Evolutionary conservation across 164 flowering plant species (phyloP).

Genomic region (Berberis vulgaris): DNA sequence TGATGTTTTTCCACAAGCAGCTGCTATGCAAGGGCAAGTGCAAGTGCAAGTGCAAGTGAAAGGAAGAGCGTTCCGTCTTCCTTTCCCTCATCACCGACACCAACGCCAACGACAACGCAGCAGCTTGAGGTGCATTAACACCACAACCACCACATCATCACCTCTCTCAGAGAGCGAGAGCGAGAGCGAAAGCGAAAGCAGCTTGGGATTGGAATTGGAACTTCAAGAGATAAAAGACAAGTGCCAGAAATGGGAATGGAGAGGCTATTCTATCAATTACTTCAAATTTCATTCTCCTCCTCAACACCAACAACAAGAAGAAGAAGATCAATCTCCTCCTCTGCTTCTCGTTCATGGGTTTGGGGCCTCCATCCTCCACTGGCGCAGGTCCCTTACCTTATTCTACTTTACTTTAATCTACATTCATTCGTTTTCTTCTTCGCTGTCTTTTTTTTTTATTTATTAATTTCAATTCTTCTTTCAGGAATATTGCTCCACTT

Average conservation of each 20-base stretch:
- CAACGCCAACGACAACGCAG: too few species aligned
- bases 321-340: slow-evolving; percentile 27
- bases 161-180: too few species aligned
- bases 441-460: neutral
- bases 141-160: too few species aligned
- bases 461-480: neutral
- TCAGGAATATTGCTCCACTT: slow-evolving; percentile 61
- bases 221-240: slow-evolving; percentile 32
- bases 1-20: too few species aligned
- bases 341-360: slow-evolving; percentile 90
- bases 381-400: slow-evolving; percentile 54
- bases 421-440: neutral
- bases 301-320: neutral
- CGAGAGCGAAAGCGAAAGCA: neutral
- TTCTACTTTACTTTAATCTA: neutral
- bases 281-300: slow-evolving; percentile 14
- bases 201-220: slow-evolving; percentile 38
- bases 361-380: slow-evolving; percentile 89
- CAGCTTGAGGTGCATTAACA: too few species aligned
- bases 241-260: slow-evolving; percentile 68
- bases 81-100: too few species aligned
- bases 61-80: too few species aligned
- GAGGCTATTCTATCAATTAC: slow-evolving; percentile 59
- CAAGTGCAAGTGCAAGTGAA: too few species aligned
- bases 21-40: too few species aligned